A percentile compares a stretch with the other conserved stretches of the same genome.
phyloP scores from a whole-genome alignment of 306 rosid genomes.

The Acacia confusa region DNA sequence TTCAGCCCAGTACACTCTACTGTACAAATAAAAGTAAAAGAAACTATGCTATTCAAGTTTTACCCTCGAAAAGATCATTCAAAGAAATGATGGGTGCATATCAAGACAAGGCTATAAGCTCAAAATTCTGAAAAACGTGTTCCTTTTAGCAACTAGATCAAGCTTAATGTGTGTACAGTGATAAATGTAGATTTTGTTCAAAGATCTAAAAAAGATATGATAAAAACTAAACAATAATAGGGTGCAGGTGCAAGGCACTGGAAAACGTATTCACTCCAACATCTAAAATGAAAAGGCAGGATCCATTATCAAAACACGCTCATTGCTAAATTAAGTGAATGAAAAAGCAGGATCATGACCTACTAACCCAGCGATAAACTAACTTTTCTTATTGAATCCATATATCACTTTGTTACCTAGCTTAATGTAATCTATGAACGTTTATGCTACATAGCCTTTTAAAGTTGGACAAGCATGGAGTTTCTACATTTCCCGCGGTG shows the following conservation, averaged over 20 bases:
- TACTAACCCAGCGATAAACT: not conserved
- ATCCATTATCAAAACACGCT: too few species aligned
- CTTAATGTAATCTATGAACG: not conserved
- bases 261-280: not conserved
- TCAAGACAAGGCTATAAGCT: not conserved
- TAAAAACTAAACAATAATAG: not conserved
- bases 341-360: not conserved
- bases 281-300: not conserved
- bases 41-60: not conserved
- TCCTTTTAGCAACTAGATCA: not conserved
- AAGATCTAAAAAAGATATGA: not conserved
- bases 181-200: not conserved
- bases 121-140: not conserved
- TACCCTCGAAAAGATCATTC: not conserved
- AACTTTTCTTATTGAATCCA: not conserved
- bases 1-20: conserved; percentile 2
- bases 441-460: not conserved
- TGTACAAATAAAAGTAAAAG: not conserved
- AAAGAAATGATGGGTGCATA: not conserved
- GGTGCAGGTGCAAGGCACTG: not conserved
- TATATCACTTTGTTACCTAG: not conserved
- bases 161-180: not conserved
- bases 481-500: not conserved
- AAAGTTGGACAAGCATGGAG: not conserved
- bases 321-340: too few species aligned